A percentile compares a stretch with the other conserved stretches of the same genome.
Evolutionary conservation across 805 yeast species (phyloP).

Genomic region (Cyberlindnera mississippiensis): DNA sequence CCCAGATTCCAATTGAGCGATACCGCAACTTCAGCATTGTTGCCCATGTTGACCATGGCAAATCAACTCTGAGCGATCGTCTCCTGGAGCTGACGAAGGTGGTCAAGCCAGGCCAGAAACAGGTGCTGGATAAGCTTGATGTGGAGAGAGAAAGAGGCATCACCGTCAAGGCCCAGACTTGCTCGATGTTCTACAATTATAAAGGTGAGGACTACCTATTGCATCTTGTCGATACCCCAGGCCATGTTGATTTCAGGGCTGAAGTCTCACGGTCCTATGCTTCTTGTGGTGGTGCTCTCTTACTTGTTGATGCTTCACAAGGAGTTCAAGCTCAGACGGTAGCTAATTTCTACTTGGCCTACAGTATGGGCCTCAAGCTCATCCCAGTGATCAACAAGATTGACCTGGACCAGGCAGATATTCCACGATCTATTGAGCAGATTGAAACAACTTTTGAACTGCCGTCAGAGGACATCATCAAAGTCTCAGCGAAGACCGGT

Average conservation of each 20-base stretch:
- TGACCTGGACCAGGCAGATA: slow-evolving; percentile 84
- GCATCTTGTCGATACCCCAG: slow-evolving; percentile 95
- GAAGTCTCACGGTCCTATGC: slow-evolving; percentile 95
- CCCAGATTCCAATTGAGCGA: slow-evolving; percentile 75
- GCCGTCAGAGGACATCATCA: slow-evolving; percentile 65
- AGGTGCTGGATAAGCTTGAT: slow-evolving; percentile 85
- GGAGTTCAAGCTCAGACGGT: slow-evolving; percentile 98
- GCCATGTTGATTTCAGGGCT: slow-evolving; percentile 93
- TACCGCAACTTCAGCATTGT: slow-evolving; percentile 91
- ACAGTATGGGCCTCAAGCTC: slow-evolving; percentile 73
- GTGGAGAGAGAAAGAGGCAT: slow-evolving; percentile 96
- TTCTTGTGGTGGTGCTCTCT: slow-evolving; percentile 90
- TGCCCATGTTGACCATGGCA: slow-evolving; percentile 92
- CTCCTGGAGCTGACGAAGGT: slow-evolving; percentile 86
- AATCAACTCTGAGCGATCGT: slow-evolving; percentile 86
- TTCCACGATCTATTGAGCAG: slow-evolving; percentile 75
- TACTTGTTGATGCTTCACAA: slow-evolving; percentile 90
- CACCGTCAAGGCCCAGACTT: slow-evolving; percentile 95
- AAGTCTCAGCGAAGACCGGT: slow-evolving; percentile 92
- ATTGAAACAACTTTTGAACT: slow-evolving; percentile 82
- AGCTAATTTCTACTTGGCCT: slow-evolving; percentile 92
- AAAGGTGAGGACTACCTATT: slow-evolving; percentile 70
- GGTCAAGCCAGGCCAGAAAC: slow-evolving; percentile 75
- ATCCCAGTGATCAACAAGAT: slow-evolving; percentile 91
- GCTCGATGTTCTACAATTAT: slow-evolving; percentile 80